Conservation (phyloP, 179 eudicot genomes). For the Pouteria campechiana region DNA sequence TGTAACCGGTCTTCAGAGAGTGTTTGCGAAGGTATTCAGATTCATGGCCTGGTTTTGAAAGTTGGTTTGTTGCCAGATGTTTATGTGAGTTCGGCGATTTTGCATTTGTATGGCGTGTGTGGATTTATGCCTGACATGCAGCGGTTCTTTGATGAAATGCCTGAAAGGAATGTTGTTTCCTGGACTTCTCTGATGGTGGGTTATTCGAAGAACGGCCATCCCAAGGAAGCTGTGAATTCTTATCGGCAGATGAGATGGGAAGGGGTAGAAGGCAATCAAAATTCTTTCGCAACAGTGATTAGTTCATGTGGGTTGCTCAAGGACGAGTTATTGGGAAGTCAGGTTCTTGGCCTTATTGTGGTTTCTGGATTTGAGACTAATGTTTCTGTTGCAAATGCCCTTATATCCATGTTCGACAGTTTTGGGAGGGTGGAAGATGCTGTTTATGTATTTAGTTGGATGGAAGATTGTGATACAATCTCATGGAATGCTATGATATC, state of each 20-base stretch:
- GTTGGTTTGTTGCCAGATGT: slow-evolving; percentile 41
- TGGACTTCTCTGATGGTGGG: slow-evolving; percentile 73
- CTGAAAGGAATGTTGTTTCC: slow-evolving; percentile 51
- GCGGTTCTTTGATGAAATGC: slow-evolving; percentile 45
- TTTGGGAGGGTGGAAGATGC: slow-evolving; percentile 32
- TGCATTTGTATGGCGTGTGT: slow-evolving; percentile 54
- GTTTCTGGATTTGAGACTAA: slow-evolving; percentile 44
- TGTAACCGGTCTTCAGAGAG: slow-evolving; percentile 32
- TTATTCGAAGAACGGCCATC: slow-evolving; percentile 24
- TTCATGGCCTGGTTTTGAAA: slow-evolving; percentile 49
- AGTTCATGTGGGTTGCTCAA: slow-evolving; percentile 50
- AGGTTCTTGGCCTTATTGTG: slow-evolving; percentile 50
- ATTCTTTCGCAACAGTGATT: slow-evolving; percentile 40
- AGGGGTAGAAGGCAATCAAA: slow-evolving; percentile 39
- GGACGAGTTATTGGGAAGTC: slow-evolving; percentile 40
- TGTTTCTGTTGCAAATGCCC: slow-evolving; percentile 55
- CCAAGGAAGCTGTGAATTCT: slow-evolving; percentile 20
- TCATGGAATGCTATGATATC: slow-evolving; percentile 75
- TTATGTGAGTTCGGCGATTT: slow-evolving; percentile 42
- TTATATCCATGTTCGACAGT: slow-evolving; percentile 57
- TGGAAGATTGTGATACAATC: slow-evolving; percentile 53
- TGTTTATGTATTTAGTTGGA: slow-evolving; percentile 33
- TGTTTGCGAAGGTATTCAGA: slow-evolving; percentile 39
- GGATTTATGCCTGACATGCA: slow-evolving; percentile 33
- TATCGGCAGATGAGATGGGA: slow-evolving; percentile 37